Evolutionary conservation across 768 basidiomycete genomes (phyloP), one percentile per base, ranked within the genome.

Genomic region (Tulasnella sp.): DNA sequence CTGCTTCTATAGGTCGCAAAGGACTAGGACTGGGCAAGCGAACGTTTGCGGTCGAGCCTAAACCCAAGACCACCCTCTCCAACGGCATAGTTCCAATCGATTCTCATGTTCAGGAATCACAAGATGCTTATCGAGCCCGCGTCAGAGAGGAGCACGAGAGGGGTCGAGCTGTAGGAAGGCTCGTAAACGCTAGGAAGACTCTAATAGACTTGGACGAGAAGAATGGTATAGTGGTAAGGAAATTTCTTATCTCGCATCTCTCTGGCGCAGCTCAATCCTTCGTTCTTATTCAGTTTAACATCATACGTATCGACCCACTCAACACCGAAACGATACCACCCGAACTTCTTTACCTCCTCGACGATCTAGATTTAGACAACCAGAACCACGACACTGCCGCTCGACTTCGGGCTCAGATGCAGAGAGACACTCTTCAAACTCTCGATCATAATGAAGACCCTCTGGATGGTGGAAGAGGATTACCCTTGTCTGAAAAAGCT

Each of bases 71-170:
- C 34, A 43, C 22, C 44, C 53, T 22, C 83, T 82, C 0, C 84
- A 74, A 56, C 54, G 27, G 55, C 43, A 21, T n/a, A n/a, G n/a
- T n/a, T n/a, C n/a, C n/a, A n/a, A n/a, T 48, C 44, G 54, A 38
- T 45, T 24, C 54, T 22, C 25, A 29, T 34, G 43, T 24, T 8
- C 34, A 56, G 17, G 42, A 25, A 30, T 53, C 52, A 3, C 54
- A 56, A 48, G 42, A n/a, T 24, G 57, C 49, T 29, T 92, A 83
- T 69, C 79, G 88, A 46, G 82, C 84, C 65, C 79, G 87, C 46
- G 76, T 82, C 2, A 76, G 81, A 59, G 76, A 78, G 60, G 87
- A 86, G 61, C 91, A 86, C 66, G 82, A 86, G 66, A 84, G 86
- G 60, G 76, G 82, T 53, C 81, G 82, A 3, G 87, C 86, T 17